Percentiles rank a stretch among this genome's conserved stretches.
These are phyloP conservation scores for Primulina huaijiensis DNA, from an alignment of 257 asterid genomes.

Conservation along the genomic window DNA sequence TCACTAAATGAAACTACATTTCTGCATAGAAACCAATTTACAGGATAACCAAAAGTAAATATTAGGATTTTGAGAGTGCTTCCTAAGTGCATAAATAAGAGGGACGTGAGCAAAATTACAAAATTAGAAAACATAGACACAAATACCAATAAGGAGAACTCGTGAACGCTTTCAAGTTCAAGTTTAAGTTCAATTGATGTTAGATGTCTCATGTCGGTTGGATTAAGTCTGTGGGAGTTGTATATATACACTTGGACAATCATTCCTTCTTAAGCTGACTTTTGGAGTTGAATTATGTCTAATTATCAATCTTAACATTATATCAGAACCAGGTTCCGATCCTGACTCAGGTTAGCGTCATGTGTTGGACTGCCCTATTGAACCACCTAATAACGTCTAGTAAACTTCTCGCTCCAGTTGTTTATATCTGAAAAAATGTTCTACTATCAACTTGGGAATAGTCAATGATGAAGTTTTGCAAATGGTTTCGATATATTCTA, in stretches of 20 bases:
- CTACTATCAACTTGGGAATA: not conserved
- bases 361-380: too few relatives aligned
- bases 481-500: too few relatives aligned
- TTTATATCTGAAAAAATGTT: not conserved
- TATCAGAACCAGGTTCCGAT: too few relatives aligned
- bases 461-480: not conserved
- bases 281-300: too few relatives aligned
- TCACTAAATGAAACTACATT: slow-evolving; percentile 90
- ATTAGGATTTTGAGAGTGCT: not conserved
- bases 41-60: not conserved
- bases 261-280: too few relatives aligned
- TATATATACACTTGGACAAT: too few relatives aligned
- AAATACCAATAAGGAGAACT: not conserved
- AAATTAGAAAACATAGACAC: not conserved
- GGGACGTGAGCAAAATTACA: not conserved
- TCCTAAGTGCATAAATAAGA: not conserved
- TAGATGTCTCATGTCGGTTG: too few relatives aligned
- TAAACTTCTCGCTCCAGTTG: too few relatives aligned
- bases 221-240: too few relatives aligned
- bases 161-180: not conserved
- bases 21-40: slow-evolving; percentile 38
- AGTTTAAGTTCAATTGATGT: not conserved
- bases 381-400: too few relatives aligned
- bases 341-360: too few relatives aligned
- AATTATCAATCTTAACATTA: too few relatives aligned